Base-by-base conservation (phyloP, 1,284 basidiomycete species). In the Ustilago lituana region DNA sequence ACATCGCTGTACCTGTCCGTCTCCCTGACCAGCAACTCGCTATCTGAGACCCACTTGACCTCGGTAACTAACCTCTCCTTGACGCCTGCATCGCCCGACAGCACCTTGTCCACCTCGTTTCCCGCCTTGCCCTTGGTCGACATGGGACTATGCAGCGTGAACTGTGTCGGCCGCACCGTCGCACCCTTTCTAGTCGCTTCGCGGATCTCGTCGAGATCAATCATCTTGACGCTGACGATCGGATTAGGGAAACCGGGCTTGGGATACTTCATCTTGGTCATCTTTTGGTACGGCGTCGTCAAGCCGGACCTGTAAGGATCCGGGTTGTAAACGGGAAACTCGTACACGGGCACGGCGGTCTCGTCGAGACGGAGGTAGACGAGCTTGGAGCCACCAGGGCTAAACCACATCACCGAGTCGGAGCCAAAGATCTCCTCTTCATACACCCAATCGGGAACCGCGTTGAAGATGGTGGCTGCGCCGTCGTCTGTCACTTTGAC, bases 331-430 rank as follows among this genome's bases (percentile, higher is more conserved):
- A 96, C 86, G 4, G 93, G 93, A 82, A 92, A 92, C 45, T 86
- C 87, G 84, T 89, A 98, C 76, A 91, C 89, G 43, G 90, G 88
- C 1, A 98, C 95, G 0, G 86, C 84, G 1, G 91, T 90, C 84
- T 98, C 95, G 82, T 98, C 93, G 61, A 93, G 89, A 14, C 87
- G 85, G 36, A 98, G 87, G 84, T 90, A 98, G 0, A 93, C 92
- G 32, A 98, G 74, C 66, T 90, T 90, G 10, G 86, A 84, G 0
- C 90, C 89, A 71, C 91, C 88, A 0, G 94, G 94, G 24, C 90
- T 90, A 90, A 92, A 97, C 93, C 93, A 98, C 7, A 95, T 85
- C 0, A 93, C 89, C 47, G 83, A 89, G 74, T 93, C 88, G 31
- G 84, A 80, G 5, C 85, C 84, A 70, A 93, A 91, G 22, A 98